Evolutionary conservation across 495 filamentous ascomycete genomes (phyloP).

Genomic region (Mytilinidion resinicola): DNA sequence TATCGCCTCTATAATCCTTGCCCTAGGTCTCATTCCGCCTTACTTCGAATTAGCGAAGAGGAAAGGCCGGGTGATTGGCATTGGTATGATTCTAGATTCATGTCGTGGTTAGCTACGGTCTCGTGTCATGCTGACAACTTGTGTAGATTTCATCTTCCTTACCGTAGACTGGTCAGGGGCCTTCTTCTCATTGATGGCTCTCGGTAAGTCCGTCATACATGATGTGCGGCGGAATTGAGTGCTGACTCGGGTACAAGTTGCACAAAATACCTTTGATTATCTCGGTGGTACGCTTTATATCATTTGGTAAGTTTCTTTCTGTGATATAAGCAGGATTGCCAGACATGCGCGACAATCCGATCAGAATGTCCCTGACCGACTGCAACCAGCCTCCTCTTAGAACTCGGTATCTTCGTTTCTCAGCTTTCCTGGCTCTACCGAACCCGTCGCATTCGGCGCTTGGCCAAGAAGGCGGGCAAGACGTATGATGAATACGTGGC

Average conservation of each 20-base stretch:
- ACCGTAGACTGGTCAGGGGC: conserved; percentile 65
- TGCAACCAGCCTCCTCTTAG: conserved; percentile 49
- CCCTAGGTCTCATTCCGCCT: conserved; percentile 58
- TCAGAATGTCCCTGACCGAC: too few species aligned
- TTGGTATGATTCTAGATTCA: conserved; percentile 43
- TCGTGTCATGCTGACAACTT: background rate
- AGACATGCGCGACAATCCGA: too few species aligned
- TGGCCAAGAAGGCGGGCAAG: conserved; percentile 50
- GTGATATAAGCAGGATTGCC: background rate
- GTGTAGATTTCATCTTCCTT: conserved; percentile 55
- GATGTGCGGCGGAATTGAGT: background rate
- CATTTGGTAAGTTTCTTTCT: conserved; percentile 45
- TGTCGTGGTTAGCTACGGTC: too few species aligned
- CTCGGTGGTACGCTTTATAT: conserved; percentile 66
- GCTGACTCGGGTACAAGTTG: conserved; percentile 35
- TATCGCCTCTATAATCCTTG: conserved; percentile 53
- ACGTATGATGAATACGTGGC: conserved; percentile 60
- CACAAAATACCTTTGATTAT: conserved; percentile 63
- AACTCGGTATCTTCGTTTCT: conserved; percentile 62
- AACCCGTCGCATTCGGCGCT: conserved; percentile 52
- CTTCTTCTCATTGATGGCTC: conserved; percentile 66
- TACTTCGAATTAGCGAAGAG: conserved; percentile 70
- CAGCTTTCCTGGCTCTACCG: conserved; percentile 63
- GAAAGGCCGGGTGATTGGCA: conserved; percentile 60
- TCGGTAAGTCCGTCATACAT: conserved; percentile 26